A percentile compares a stretch with the other conserved stretches of the same genome.
These are phyloP conservation scores for Tricholoma terreum DNA, from an alignment of 768 basidiomycete species.

Conservation along the genomic window DNA sequence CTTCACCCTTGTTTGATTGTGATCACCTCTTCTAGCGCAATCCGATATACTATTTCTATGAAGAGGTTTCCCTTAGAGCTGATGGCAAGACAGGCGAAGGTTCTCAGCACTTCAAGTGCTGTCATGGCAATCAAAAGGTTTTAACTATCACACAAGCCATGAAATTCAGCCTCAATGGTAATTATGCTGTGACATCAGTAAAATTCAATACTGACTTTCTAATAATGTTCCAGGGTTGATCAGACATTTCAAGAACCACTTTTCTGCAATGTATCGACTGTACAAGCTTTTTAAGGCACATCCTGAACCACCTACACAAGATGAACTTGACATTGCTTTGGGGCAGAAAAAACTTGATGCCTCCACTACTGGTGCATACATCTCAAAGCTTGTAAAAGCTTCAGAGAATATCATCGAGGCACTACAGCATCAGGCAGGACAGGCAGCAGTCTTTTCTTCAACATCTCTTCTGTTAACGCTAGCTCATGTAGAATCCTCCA, in stretches of 20 bases:
- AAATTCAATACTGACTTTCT: no score
- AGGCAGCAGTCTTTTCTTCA: background rate
- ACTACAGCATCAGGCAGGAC: background rate
- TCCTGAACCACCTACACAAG: background rate
- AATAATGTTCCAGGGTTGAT: no score
- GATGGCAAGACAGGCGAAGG: background rate
- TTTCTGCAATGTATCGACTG: background rate
- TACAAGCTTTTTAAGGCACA: background rate
- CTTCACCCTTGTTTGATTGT: no score
- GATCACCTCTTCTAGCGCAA: no score
- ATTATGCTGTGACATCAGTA: no score
- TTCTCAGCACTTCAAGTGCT: no score
- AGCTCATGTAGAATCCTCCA: no score
- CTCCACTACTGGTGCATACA: background rate
- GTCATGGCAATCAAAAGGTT: no score
- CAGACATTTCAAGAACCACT: background rate
- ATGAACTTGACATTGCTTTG: background rate
- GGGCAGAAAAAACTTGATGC: background rate
- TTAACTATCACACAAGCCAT: no score
- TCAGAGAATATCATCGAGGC: background rate
- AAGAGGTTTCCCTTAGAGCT: background rate
- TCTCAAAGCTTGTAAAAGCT: background rate
- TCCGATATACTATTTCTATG: background rate
- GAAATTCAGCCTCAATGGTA: no score
- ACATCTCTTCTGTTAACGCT: no score